These are phyloP conservation scores for Microdochium trichocladiopsis DNA, from an alignment of 2,329 filamentous ascomycete species.

Conservation along the genomic window DNA sequence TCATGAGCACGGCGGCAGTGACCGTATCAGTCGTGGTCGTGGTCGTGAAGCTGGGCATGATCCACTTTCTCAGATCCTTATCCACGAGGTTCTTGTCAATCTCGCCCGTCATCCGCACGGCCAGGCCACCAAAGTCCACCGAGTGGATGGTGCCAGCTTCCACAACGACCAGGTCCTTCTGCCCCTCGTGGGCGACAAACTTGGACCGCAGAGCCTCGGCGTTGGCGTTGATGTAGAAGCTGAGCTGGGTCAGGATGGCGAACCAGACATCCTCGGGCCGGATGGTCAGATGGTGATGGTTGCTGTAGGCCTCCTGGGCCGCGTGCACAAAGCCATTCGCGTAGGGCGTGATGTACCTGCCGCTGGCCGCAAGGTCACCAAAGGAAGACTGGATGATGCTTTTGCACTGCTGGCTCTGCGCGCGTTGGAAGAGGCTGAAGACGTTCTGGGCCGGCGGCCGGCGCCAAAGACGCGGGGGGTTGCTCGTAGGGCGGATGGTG, in stretches of 20 bases:
- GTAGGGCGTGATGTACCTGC: not conserved
- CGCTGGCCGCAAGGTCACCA: not conserved
- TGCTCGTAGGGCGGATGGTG: no score
- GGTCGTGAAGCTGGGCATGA: slow-evolving; percentile 44
- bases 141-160: slow-evolving; percentile 8
- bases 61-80: slow-evolving; percentile 32
- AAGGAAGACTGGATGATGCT: slow-evolving; percentile 3
- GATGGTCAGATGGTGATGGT: slow-evolving; percentile 35
- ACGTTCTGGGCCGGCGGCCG: no score
- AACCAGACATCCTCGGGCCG: slow-evolving; percentile 48
- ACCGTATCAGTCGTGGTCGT: slow-evolving; percentile 35
- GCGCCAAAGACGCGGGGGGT: no score
- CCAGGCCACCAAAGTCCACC: slow-evolving; percentile 21
- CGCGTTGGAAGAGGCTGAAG: no score
- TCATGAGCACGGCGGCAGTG: slow-evolving; percentile 38
- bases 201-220: slow-evolving; percentile 31
- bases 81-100: slow-evolving; percentile 34
- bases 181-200: slow-evolving; percentile 34
- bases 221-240: slow-evolving; percentile 36
- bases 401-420: not conserved
- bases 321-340: slow-evolving; percentile 31
- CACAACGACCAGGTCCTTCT: slow-evolving; percentile 14
- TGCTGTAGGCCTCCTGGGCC: slow-evolving; percentile 30
- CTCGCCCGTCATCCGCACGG: slow-evolving; percentile 24
- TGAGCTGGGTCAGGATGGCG: slow-evolving; percentile 39